Percentiles rank a stretch among this genome's conserved stretches.
These are phyloP conservation scores for Ogataea chonburiensis DNA, from an alignment of 805 yeast genomes.

Conservation along the genomic window DNA sequence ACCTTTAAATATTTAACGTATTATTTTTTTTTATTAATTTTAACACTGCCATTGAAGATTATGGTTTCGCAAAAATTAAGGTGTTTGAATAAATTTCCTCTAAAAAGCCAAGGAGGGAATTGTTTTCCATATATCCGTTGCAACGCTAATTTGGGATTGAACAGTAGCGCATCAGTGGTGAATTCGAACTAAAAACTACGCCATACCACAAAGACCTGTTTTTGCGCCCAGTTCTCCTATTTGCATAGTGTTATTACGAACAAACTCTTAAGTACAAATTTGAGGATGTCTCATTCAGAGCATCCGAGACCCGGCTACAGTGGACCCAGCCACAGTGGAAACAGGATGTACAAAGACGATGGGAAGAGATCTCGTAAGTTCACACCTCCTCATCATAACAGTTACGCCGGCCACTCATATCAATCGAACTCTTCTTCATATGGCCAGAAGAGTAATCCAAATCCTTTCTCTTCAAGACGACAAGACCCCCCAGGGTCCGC, in stretches of 20 bases:
- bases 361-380: constrained; percentile 26
- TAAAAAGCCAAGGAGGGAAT: constrained; percentile 6
- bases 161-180: constrained; percentile 3
- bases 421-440: constrained; percentile 20
- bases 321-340: constrained; percentile 16
- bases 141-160: constrained; percentile 1
- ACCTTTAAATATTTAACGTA: not conserved
- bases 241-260: not conserved
- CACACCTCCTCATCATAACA: constrained; percentile 18
- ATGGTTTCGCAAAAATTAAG: constrained; percentile 4
- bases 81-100: constrained; percentile 8
- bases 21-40: constrained; percentile 2
- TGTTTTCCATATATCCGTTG: constrained; percentile 1
- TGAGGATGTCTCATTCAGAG: constrained; percentile 25
- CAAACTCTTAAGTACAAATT: not conserved
- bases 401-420: constrained; percentile 11
- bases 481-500: constrained; percentile 18
- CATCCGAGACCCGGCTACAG: constrained; percentile 19
- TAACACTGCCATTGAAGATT: constrained; percentile 4
- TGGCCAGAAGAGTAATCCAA: constrained; percentile 23
- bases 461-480: constrained; percentile 34
- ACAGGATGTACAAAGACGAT: constrained; percentile 27
- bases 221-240: not conserved
- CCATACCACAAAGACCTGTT: not conserved
- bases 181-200: not conserved